Conservation (phyloP, 768 basidiomycete species). For the Agaricus bisporus region DNA sequence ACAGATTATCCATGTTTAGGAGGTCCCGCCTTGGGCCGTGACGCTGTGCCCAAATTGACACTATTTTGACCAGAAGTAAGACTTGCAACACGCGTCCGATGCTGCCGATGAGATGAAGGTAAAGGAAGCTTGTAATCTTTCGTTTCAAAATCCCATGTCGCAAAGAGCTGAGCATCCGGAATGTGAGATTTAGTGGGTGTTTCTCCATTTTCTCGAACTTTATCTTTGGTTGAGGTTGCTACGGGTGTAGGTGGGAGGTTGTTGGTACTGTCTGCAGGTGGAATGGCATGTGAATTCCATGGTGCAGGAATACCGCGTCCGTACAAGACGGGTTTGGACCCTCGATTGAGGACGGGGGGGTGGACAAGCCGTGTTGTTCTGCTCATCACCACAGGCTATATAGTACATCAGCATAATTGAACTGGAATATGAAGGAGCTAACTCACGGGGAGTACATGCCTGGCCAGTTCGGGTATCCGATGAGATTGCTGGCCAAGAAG, state of each 20-base stretch:
- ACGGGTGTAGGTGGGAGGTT: constrained; percentile 20
- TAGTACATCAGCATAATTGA: constrained; percentile 4
- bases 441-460: constrained; percentile 63
- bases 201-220: constrained; percentile 21
- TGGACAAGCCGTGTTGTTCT: constrained; percentile 61
- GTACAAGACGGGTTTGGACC: constrained; percentile 38
- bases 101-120: constrained; percentile 16
- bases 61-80: constrained; percentile 16
- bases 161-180: constrained; percentile 47
- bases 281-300: constrained; percentile 41
- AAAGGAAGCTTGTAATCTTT: constrained; percentile 41
- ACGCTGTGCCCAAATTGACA: constrained; percentile 8
- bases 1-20: constrained; percentile 1
- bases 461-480: constrained; percentile 60
- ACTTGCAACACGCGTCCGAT: constrained; percentile 28
- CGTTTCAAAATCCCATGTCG: constrained; percentile 52
- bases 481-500: constrained; percentile 59
- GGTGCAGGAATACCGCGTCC: constrained; percentile 44
- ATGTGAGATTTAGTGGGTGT: constrained; percentile 28
- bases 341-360: constrained; percentile 58
- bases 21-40: constrained; percentile 4
- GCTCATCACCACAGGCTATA: constrained; percentile 46
- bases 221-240: constrained; percentile 25
- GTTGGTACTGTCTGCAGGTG: constrained; percentile 20
- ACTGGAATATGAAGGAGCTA: constrained; percentile 10